Evolutionary conservation across 2,329 filamentous ascomycete species (phyloP), one percentile per base, ranked within the genome.

Genomic region (Corynespora cassiicola): DNA sequence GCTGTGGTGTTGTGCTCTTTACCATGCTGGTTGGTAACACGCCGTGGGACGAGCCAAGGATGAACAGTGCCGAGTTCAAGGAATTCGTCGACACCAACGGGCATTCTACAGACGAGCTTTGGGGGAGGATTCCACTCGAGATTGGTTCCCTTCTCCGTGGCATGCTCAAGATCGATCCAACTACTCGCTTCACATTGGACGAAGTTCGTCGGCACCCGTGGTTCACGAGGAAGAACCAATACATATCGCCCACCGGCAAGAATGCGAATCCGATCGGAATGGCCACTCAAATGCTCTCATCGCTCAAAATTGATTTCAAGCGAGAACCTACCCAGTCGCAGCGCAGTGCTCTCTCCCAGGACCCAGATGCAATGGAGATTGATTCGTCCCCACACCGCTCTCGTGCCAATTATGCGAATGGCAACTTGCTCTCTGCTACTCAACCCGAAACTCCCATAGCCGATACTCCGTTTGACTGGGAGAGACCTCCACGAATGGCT

Each of bases 1-100:
- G 91, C 11, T 96, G 91, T 57, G 94, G 94, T 21, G 90, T 99
- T 36, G 95, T 99, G n/a, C 76, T 99, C 4, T 99, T 99, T 61
- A 94, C 97, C 22, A 75, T 99, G 4, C 75, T 99, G 3, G 90
- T 95, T 1, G 94, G 94, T 7, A 99, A 99, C 64, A 99, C 94
- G 2, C 94, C 94, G 0, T 99, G 94, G 94, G 94, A 97, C 61
- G 88, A 94, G 63, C 94, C 94, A 0, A 92, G 90, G 3, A 74
- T 80, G 22, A 79, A 83, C 40, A 96, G 90, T 65, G 95, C 88
- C 75, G 94, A 99, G 70, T 99, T 88, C 55, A 82, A 87, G 56
- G 90, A 96, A 68, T 99, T 95, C 64, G 76, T 88, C 25, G 81
- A 82, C 42, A 89, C 84, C 2, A 85, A 86, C 35, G 89, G 90